Evolutionary conservation across 345 rosid species (phyloP), one percentile per base, ranked within the genome.

Genomic region (Pugionium cornutum): DNA sequence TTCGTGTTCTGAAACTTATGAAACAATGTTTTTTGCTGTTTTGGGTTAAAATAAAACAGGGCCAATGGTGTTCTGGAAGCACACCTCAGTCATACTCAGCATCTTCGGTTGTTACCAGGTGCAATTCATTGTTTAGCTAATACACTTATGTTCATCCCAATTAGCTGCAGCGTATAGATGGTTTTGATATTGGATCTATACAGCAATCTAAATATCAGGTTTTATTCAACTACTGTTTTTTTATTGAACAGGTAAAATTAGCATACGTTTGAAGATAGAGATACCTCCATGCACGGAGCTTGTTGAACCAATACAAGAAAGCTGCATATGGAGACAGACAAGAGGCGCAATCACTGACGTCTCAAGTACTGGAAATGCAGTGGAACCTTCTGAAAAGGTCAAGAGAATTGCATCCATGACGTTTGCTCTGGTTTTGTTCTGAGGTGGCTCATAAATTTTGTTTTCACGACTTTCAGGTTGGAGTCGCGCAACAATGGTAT

Each of bases 401-500:
- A 81, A 81, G 51, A 83, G 79, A 87, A 81, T 83, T 70, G 11
- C 58, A 58, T n/a, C 53, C 41, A 30, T 1, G 34, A 5, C 29
- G 35, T 46, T 64, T 42, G 6, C 28, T 46, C 58, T 45, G 40
- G 4, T 65, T 32, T 46, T 11, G 9, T 26, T 54, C 40, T 29
- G 30, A 61, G 32, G 49, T 68, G 32, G 35, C 64, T 74, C 42
- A 39, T 3, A 47, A 2, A 25, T 7, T 45, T 40, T 54, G 64
- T 36, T 67, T 40, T n/a, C 46, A 30, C 45, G 70, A 56, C 44
- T 32, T 69, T 54, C 84, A 94, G 97, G 92, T 88, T 68, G 92
- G 96, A 69, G 78, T 72, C 45, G 82, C 99, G 67, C 99, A 94
- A 67, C 85, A 88, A 73, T 94, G 95, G 92, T 94, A 85, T 39